Base-by-base conservation (phyloP, 108 stramenopile species). In the Cyclotella baltica region DNA sequence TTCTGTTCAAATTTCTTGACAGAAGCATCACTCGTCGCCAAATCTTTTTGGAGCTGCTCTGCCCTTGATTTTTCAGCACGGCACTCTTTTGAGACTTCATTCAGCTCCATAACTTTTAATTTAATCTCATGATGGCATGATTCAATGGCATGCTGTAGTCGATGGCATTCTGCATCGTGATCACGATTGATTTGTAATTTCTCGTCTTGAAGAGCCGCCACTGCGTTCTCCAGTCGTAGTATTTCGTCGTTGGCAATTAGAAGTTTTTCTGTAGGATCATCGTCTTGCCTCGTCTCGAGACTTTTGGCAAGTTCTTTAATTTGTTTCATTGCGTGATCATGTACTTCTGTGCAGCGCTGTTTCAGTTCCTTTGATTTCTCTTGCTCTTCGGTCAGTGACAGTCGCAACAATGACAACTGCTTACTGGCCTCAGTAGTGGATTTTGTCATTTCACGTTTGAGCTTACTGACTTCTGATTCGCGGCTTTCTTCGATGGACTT, bases 141-240 rank as follows among this genome's bases (percentile, higher is more conserved):
- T 58, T 80, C 79, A 40, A 66, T 67, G 0, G 79, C 67, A 80
- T 80, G 79, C 46, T 80, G 55, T 8, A 80, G 61, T 61, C 79
- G 66, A 16, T 73, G 59, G 28, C 48, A 65, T 47, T 80, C 72
- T 3, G 72, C 66, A 22, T 62, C 53, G 37, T 73, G 66, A 36
- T 61, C 50, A 0, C 3, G 57, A 9, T n/a, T 2, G 27, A 15
- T 19, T 33, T 68, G 79, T 11, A 33, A 58, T 65, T 51, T 67
- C 35, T 69, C 79, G 11, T 58, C 34, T 61, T 80, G 64, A 15
- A 81, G 73, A 62, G 57, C 29, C 11, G 59, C 23, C 22, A 70
- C 27, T 2, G 61, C 55, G 55, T 74, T 69, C 63, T 81, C 73
- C 27, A 74, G 67, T 55, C 72, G 57, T 5, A 30, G 18, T 40